Percentiles rank a stretch among this genome's conserved stretches.
These are phyloP conservation scores for Thoreauomyces humboldtii DNA, from an alignment of 192 early-diverging fungal genomes.

Conservation along the genomic window DNA sequence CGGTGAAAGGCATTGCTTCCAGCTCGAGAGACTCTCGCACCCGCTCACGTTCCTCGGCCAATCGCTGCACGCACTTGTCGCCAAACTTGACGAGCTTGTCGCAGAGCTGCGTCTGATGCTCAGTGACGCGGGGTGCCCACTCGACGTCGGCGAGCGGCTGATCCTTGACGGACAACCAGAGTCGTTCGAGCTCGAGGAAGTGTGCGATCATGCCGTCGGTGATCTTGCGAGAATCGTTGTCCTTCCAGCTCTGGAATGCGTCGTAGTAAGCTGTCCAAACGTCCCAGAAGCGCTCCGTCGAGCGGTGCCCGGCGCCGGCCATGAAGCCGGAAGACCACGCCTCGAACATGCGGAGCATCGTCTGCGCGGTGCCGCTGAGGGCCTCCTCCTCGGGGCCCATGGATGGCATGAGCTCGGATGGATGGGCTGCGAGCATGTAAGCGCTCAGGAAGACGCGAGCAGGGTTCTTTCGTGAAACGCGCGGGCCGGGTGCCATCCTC, in stretches of 20 bases:
- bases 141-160: slow-evolving; percentile 51
- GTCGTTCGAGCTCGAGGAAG: slow-evolving; percentile 60
- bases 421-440: slow-evolving; percentile 70
- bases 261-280: slow-evolving; percentile 59
- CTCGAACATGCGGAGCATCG: slow-evolving; percentile 41
- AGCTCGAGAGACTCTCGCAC: slow-evolving; percentile 4
- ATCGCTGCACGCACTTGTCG: slow-evolving; percentile 36
- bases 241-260: slow-evolving; percentile 72
- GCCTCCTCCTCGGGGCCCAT: slow-evolving; percentile 55
- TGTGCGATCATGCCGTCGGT: slow-evolving; percentile 64
- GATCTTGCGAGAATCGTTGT: slow-evolving; percentile 60
- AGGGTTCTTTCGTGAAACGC: slow-evolving; percentile 41
- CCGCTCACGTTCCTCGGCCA: slow-evolving; percentile 20
- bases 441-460: slow-evolving; percentile 68
- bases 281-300: slow-evolving; percentile 41
- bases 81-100: slow-evolving; percentile 50
- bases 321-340: slow-evolving; percentile 22
- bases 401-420: slow-evolving; percentile 56
- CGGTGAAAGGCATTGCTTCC: not conserved
- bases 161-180: slow-evolving; percentile 61
- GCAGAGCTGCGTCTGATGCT: slow-evolving; percentile 55
- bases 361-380: slow-evolving; percentile 27
- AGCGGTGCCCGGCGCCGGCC: not conserved
- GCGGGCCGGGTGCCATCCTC: slow-evolving; percentile 1
- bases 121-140: slow-evolving; percentile 60